phyloP scores from a whole-genome alignment of 345 rosid genomes.

The Sisymbrium irio region DNA sequence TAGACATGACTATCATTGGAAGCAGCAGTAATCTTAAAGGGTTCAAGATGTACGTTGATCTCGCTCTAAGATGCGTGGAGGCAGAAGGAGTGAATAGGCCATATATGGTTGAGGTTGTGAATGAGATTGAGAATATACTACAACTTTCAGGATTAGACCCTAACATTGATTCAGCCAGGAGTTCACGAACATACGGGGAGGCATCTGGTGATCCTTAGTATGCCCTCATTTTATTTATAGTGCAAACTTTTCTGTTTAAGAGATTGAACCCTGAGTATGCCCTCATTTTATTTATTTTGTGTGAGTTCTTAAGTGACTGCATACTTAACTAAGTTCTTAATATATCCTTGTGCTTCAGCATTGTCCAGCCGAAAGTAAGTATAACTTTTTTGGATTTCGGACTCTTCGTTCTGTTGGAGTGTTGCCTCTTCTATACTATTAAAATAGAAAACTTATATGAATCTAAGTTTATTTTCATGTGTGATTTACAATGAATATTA shows the following conservation, averaged over 20 bases:
- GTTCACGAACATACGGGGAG: constrained; percentile 48
- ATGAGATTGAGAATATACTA: constrained; percentile 67
- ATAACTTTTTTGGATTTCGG: too few species aligned
- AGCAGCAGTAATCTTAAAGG: constrained; percentile 46
- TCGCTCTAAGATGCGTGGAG: constrained; percentile 60
- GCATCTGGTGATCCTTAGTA: constrained; percentile 40
- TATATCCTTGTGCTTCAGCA: too few species aligned
- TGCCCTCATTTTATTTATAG: constrained; percentile 39
- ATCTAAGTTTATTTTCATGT: too few species aligned
- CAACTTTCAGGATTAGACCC: constrained; percentile 56
- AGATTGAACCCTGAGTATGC: too few species aligned
- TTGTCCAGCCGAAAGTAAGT: too few species aligned
- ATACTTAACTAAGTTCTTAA: too few species aligned
- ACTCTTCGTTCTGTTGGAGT: too few species aligned
- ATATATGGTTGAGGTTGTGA: constrained; percentile 65
- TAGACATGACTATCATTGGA: constrained; percentile 53
- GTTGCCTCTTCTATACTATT: too few species aligned
- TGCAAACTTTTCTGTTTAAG: constrained; percentile 35
- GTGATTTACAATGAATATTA: too few species aligned
- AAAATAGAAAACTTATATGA: too few species aligned
- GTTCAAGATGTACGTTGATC: constrained; percentile 53
- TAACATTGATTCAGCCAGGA: constrained; percentile 45
- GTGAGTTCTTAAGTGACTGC: too few species aligned
- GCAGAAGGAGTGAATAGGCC: constrained; percentile 59
- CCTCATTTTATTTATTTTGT: too few species aligned